Percentiles rank a stretch among this genome's conserved stretches.
phyloP scores from a whole-genome alignment of 2,329 filamentous ascomycete genomes.

The Bipolaris sorokiniana region DNA sequence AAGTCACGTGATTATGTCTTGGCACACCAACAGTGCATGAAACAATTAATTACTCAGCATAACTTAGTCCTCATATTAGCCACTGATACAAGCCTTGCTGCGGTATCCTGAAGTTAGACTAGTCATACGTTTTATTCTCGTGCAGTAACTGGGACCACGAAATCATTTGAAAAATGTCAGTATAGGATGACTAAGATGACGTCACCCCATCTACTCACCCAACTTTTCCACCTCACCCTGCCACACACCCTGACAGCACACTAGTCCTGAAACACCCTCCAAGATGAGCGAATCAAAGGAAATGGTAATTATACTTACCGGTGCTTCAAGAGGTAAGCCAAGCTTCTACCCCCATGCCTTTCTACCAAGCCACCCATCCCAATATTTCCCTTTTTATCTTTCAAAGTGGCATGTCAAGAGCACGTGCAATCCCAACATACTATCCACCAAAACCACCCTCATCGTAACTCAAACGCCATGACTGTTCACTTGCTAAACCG shows the following conservation, averaged over 20 bases:
- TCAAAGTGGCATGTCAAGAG: neutral
- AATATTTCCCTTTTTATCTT: neutral
- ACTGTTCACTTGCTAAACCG: too few species aligned
- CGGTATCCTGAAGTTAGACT: too few species aligned
- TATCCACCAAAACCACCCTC: too few species aligned
- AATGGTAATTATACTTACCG: slow-evolving; percentile 62
- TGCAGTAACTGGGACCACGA: too few species aligned
- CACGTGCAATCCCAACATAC: neutral
- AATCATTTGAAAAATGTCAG: too few species aligned
- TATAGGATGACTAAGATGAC: slow-evolving; percentile 22
- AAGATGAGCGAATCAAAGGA: slow-evolving; percentile 36
- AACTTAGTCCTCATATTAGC: too few species aligned
- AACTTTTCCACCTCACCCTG: slow-evolving; percentile 1
- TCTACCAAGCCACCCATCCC: neutral
- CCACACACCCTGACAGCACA: neutral
- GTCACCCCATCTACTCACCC: slow-evolving; percentile 2
- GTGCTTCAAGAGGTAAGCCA: slow-evolving; percentile 64
- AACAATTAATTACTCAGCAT: too few species aligned
- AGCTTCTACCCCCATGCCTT: neutral
- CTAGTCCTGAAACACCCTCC: neutral
- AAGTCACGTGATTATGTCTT: too few species aligned
- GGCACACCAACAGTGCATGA: too few species aligned
- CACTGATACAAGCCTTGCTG: too few species aligned
- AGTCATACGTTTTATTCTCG: too few species aligned
- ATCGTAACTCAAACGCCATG: too few species aligned